These are phyloP conservation scores for Mortierella sp. DNA, from an alignment of 371 early-diverging fungal species.

Conservation along the genomic window DNA sequence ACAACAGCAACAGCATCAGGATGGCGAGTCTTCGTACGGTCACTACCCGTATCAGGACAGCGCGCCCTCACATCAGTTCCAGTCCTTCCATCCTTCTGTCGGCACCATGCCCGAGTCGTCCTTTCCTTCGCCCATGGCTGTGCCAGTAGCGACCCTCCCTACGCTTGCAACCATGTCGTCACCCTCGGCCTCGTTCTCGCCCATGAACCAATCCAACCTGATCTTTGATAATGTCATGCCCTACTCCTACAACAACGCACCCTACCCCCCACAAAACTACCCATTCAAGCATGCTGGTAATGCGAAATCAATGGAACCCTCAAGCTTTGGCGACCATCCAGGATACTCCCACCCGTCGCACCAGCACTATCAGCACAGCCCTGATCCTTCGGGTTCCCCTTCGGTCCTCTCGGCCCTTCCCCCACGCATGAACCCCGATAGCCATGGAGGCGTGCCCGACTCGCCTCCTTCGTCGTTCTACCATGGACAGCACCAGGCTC, in stretches of 20 bases:
- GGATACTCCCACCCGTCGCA: slow-evolving; percentile 34
- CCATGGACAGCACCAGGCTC: slow-evolving; percentile 53
- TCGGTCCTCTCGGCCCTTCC: slow-evolving; percentile 44
- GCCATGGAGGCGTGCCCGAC: slow-evolving; percentile 31
- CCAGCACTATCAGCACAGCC: slow-evolving; percentile 51
- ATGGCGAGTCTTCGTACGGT: slow-evolving; percentile 18
- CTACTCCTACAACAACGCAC: slow-evolving; percentile 38
- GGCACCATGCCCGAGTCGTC: slow-evolving; percentile 39
- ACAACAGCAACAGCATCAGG: slow-evolving; percentile 20
- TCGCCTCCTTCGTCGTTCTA: slow-evolving; percentile 46
- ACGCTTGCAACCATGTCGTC: slow-evolving; percentile 47
- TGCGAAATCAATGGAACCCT: slow-evolving; percentile 51
- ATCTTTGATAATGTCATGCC: slow-evolving; percentile 51
- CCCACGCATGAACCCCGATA: slow-evolving; percentile 38
- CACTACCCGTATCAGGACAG: slow-evolving; percentile 33
- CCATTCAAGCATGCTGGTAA: slow-evolving; percentile 58
- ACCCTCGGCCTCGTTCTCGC: slow-evolving; percentile 41
- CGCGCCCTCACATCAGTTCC: slow-evolving; percentile 25
- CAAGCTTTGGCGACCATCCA: slow-evolving; percentile 33
- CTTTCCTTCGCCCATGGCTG: slow-evolving; percentile 45
- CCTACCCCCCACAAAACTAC: slow-evolving; percentile 39
- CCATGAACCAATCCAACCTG: slow-evolving; percentile 43
- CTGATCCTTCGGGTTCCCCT: slow-evolving; percentile 46
- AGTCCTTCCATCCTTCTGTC: slow-evolving; percentile 36
- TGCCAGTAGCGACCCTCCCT: slow-evolving; percentile 44